Evolutionary conservation across 73 alveolate species (phyloP).

Genomic region (Tetrahymena malaccensis): DNA sequence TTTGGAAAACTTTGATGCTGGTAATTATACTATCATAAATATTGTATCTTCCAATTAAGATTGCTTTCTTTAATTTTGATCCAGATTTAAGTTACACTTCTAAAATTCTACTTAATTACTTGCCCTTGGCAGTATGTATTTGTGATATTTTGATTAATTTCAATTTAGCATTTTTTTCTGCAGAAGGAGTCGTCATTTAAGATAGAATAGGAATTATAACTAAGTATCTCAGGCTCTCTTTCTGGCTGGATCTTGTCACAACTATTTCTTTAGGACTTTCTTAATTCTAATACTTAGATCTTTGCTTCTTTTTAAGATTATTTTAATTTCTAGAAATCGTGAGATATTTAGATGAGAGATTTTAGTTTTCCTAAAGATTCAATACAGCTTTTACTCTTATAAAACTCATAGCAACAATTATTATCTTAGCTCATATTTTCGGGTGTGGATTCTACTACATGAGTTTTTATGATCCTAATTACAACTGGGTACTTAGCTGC

Average conservation of each 20-base stretch:
- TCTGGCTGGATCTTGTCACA: neutral
- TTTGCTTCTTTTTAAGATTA: neutral
- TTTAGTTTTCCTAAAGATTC: neutral
- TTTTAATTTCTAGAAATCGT: neutral
- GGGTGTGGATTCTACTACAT: neutral
- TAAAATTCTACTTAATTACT: neutral
- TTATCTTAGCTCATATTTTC: neutral
- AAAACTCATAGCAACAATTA: neutral
- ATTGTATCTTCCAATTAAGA: neutral
- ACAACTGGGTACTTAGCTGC: neutral
- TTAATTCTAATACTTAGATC: neutral
- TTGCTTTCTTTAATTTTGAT: neutral
- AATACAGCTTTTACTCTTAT: neutral
- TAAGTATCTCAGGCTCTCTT: neutral
- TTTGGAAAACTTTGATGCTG: neutral
- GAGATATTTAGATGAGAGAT: neutral
- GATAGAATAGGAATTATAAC: neutral
- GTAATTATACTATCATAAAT: neutral
- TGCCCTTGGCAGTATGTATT: neutral
- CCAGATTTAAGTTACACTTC: neutral
- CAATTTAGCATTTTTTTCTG: neutral
- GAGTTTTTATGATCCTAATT: neutral
- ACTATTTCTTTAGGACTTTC: neutral
- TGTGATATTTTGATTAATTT: neutral
- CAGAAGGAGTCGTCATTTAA: neutral